These are phyloP conservation scores for Anethum foeniculum DNA, from an alignment of 140 eudicot species.

Conservation along the genomic window DNA sequence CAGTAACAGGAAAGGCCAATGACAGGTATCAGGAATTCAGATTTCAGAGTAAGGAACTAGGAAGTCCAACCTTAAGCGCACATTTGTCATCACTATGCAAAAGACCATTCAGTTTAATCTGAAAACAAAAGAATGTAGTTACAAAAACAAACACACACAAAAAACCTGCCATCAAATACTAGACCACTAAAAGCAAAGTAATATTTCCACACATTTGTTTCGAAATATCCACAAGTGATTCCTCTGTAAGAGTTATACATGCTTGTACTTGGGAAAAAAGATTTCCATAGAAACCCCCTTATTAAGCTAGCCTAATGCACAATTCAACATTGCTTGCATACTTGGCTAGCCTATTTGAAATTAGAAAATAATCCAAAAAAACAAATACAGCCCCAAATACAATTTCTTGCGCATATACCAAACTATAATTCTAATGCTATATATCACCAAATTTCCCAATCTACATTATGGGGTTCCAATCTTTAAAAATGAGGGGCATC, in stretches of 20 bases:
- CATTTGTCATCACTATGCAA: slow-evolving; percentile 85
- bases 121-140: slow-evolving; percentile 1
- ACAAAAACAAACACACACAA: neutral
- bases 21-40: neutral
- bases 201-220: neutral
- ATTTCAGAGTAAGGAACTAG: neutral
- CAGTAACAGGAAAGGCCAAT: neutral
- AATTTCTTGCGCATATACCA: neutral
- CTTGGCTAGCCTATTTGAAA: neutral
- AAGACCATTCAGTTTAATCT: slow-evolving; percentile 92
- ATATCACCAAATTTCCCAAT: neutral
- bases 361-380: neutral
- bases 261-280: neutral
- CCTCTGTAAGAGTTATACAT: neutral
- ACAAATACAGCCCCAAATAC: neutral
- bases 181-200: neutral
- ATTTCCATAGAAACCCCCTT: neutral
- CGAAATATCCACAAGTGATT: neutral
- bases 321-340: neutral
- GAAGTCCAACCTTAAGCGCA: slow-evolving; percentile 65
- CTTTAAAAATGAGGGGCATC: neutral
- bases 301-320: neutral
- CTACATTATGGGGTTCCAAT: neutral
- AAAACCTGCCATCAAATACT: neutral
- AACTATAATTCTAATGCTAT: neutral